These are phyloP conservation scores for Cordyceps cateniannulata DNA, from an alignment of 2,329 filamentous ascomycete species.

Conservation along the genomic window DNA sequence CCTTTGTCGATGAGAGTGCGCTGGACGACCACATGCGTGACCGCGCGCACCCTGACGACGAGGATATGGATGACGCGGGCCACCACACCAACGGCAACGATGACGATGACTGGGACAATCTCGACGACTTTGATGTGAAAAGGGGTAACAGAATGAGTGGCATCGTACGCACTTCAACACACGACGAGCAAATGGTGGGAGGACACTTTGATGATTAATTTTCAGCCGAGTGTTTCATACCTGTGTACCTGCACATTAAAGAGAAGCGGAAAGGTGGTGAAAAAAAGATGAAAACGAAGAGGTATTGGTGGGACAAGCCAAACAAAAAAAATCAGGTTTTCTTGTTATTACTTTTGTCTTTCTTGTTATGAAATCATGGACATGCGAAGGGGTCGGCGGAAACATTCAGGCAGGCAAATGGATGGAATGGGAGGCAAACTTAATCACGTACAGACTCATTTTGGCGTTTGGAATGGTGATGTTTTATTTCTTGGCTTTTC, in stretches of 20 bases:
- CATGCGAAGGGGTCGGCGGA: not conserved
- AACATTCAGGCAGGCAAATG: not conserved
- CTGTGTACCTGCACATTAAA: slow-evolving; percentile 1
- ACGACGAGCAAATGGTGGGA: slow-evolving; percentile 59
- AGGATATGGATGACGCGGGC: slow-evolving; percentile 53
- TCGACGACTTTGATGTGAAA: slow-evolving; percentile 46
- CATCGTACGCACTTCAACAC: slow-evolving; percentile 48
- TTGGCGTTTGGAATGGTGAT: slow-evolving; percentile 12
- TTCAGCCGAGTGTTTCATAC: slow-evolving; percentile 1
- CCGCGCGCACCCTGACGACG: slow-evolving; percentile 41
- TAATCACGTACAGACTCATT: slow-evolving; percentile 11
- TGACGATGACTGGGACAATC: slow-evolving; percentile 53
- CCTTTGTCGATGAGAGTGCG: slow-evolving; percentile 95
- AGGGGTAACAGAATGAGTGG: slow-evolving; percentile 58
- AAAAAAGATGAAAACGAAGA: not conserved
- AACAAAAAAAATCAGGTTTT: not conserved
- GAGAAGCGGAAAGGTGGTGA: not conserved
- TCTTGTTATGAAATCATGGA: slow-evolving; percentile 4
- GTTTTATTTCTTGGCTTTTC: not conserved
- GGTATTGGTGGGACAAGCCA: not conserved
- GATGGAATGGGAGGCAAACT: not conserved
- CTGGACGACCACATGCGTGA: slow-evolving; percentile 77
- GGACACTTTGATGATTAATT: slow-evolving; percentile 58
- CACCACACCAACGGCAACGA: slow-evolving; percentile 27
- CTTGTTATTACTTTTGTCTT: not conserved